Evolutionary conservation across 345 rosid species (phyloP).

Genomic region (Aurinia saxatilis): DNA sequence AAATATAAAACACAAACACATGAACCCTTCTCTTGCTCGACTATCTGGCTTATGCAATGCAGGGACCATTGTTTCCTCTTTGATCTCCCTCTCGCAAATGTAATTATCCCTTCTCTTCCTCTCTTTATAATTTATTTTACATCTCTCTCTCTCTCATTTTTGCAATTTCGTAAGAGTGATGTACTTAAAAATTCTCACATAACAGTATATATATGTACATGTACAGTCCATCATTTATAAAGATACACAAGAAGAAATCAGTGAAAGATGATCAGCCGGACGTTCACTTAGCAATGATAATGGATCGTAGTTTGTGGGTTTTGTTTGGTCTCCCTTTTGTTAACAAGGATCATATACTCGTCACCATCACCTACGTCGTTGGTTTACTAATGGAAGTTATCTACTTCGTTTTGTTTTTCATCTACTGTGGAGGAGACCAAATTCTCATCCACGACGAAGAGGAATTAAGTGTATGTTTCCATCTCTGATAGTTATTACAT

Average conservation of each 20-base stretch:
- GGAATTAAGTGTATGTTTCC: constrained; percentile 1
- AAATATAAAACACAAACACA: no score
- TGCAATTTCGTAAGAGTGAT: not conserved
- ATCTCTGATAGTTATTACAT: no score
- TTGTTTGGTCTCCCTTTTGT: constrained; percentile 43
- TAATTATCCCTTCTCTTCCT: constrained; percentile 8
- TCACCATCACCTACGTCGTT: constrained; percentile 25
- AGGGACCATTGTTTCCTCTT: constrained; percentile 43
- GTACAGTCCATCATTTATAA: constrained; percentile 22
- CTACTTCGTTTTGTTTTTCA: constrained; percentile 8
- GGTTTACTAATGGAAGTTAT: constrained; percentile 25
- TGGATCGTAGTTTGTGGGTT: constrained; percentile 34
- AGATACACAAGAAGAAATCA: constrained; percentile 24
- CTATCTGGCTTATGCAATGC: not conserved
- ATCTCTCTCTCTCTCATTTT: no score
- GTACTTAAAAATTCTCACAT: not conserved
- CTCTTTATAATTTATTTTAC: not conserved
- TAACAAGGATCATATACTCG: constrained; percentile 33
- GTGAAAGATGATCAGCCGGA: constrained; percentile 35
- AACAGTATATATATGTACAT: not conserved
- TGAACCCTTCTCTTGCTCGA: no score
- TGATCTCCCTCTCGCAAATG: constrained; percentile 35
- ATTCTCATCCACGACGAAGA: not conserved
- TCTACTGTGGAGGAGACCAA: no score
- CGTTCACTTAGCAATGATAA: constrained; percentile 27